Conservation (phyloP, 1,284 basidiomycete species). For the Ustilago nuda region DNA sequence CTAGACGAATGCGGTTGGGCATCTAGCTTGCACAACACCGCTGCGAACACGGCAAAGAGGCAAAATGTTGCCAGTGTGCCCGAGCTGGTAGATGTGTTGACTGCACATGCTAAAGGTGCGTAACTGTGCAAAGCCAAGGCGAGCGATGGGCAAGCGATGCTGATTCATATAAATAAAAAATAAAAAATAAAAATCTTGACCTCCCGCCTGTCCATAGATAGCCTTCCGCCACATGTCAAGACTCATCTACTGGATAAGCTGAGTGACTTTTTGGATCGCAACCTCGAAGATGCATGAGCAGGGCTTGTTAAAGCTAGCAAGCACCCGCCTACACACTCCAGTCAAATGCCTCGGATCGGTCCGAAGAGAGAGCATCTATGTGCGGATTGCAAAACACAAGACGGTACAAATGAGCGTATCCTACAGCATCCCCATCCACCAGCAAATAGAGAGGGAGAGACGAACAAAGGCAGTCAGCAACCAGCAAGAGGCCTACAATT, state of each 20-base stretch:
- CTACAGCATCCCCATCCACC: constrained; percentile 14
- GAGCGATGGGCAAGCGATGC: neutral
- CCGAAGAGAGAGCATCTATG: constrained; percentile 14
- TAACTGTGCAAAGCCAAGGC: neutral
- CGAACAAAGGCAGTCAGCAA: neutral
- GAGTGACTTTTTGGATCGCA: constrained; percentile 51
- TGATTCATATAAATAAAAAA: too few species aligned
- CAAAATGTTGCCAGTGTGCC: constrained; percentile 29
- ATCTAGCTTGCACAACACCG: constrained; percentile 15
- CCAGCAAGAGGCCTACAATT: neutral
- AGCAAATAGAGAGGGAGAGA: neutral
- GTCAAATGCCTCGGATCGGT: too few species aligned
- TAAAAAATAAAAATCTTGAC: neutral
- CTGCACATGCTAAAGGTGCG: constrained; percentile 48
- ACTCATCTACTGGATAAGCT: constrained; percentile 45
- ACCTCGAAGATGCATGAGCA: constrained; percentile 48
- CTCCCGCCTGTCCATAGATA: constrained; percentile 20
- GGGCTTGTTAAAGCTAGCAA: neutral
- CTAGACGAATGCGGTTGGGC: constrained; percentile 54
- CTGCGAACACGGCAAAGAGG: constrained; percentile 28
- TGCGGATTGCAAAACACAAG: constrained; percentile 50
- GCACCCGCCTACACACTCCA: constrained; percentile 6
- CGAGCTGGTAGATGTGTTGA: constrained; percentile 37
- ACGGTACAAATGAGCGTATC: constrained; percentile 56
- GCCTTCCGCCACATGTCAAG: constrained; percentile 47